These are phyloP conservation scores for Huntiella abstrusa DNA, from an alignment of 2,329 filamentous ascomycete species.

Conservation along the genomic window DNA sequence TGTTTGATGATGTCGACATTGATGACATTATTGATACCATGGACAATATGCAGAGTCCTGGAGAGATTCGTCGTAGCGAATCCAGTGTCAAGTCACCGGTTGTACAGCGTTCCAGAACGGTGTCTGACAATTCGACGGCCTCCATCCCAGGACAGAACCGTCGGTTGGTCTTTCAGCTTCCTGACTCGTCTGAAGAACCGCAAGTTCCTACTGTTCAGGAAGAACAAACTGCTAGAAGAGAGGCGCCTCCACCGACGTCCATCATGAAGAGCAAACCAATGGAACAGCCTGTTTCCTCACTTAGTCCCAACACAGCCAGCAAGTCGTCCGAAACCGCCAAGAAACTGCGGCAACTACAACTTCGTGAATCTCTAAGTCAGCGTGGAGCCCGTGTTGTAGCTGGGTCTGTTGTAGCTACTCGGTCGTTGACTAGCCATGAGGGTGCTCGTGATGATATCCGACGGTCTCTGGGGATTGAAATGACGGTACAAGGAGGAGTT, in stretches of 20 bases:
- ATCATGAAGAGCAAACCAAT: constrained; percentile 17
- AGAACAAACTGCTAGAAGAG: constrained; percentile 20
- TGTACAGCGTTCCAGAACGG: background rate
- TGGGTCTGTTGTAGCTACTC: too few relatives aligned
- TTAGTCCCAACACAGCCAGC: constrained; percentile 12
- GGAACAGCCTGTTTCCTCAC: background rate
- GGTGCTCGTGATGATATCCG: too few relatives aligned
- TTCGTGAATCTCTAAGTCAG: constrained; percentile 1
- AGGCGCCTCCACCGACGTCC: constrained; percentile 16
- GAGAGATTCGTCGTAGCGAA: background rate
- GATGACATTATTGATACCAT: constrained; percentile 8
- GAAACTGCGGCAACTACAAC: constrained; percentile 1
- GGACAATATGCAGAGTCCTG: constrained; percentile 9
- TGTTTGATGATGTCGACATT: constrained; percentile 9
- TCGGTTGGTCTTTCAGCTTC: constrained; percentile 16
- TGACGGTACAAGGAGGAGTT: too few relatives aligned
- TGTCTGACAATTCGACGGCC: background rate
- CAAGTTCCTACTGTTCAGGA: constrained; percentile 19
- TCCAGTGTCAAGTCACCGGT: background rate
- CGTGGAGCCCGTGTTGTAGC: background rate
- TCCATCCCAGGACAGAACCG: constrained; percentile 6
- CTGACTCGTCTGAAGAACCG: constrained; percentile 1
- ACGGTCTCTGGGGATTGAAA: too few relatives aligned
- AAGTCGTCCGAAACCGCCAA: background rate
- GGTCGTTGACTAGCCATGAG: too few relatives aligned